phyloP scores from a whole-genome alignment of 2,329 filamentous ascomycete species.

The Epichloe uncinata region DNA sequence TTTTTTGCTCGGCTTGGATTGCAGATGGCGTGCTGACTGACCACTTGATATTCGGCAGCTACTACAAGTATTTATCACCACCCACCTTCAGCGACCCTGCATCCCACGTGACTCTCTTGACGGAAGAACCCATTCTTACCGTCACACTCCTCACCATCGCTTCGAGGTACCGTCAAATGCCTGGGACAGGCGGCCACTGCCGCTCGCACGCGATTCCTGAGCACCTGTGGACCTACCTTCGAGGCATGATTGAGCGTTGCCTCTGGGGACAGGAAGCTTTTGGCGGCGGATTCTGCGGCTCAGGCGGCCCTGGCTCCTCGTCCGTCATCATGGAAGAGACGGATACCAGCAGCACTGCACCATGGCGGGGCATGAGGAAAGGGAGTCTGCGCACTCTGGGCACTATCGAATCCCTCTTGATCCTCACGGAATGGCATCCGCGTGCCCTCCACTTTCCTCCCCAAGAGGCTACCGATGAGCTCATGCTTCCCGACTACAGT shows the following conservation, averaged over 20 bases:
- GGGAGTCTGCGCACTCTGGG: slow-evolving; percentile 79
- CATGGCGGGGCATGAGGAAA: slow-evolving; percentile 56
- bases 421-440: slow-evolving; percentile 95
- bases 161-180: slow-evolving; percentile 71
- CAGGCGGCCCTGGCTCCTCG: slow-evolving; percentile 37
- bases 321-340: slow-evolving; percentile 33
- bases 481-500: slow-evolving; percentile 49
- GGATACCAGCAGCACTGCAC: slow-evolving; percentile 53
- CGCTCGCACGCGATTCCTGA: slow-evolving; percentile 88
- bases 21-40: not conserved
- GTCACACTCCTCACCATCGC: slow-evolving; percentile 86
- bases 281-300: slow-evolving; percentile 72
- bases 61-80: slow-evolving; percentile 81
- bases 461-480: slow-evolving; percentile 58
- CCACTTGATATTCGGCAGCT: slow-evolving; percentile 34
- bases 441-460: slow-evolving; percentile 87
- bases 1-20: not conserved
- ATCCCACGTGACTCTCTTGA: slow-evolving; percentile 66
- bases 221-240: slow-evolving; percentile 86
- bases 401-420: slow-evolving; percentile 85
- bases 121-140: slow-evolving; percentile 83
- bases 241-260: slow-evolving; percentile 88
- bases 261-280: slow-evolving; percentile 96
- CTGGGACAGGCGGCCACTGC: slow-evolving; percentile 67
- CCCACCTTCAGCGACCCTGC: slow-evolving; percentile 78